Evolutionary conservation across 2,329 filamentous ascomycete genomes (phyloP), one percentile per base, ranked within the genome.

Genomic region (Coniella lustricola): DNA sequence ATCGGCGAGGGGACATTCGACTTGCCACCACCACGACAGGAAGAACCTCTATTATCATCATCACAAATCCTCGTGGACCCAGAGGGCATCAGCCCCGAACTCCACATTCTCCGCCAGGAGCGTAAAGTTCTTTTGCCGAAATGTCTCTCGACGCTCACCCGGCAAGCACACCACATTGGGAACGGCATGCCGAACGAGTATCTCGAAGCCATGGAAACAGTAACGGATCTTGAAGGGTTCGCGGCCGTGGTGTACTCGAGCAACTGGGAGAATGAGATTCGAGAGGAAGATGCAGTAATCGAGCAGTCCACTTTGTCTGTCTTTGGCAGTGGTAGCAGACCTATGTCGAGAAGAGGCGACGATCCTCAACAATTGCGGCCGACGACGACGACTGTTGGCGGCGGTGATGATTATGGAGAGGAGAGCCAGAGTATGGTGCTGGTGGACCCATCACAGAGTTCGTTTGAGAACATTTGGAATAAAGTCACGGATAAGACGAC

Each of bases 141-240:
- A 66, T 84, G 94, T 46, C 74, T 98, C 32, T 94, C 91, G 3
- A 85, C 95, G 5, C 79, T 97, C 59, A 93, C 90, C 34, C 81
- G 89, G 56, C 90, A 98, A 70, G 91, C 91, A 4, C 90, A 95
- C 65, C 77, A 75, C 46, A 95, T 98, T 57, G 91, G 90, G 45
- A 84, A 85, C 59, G 87, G 87, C 57, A 77, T 80, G 67, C 81
- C 76, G 49, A 88, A 79, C 65, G 83, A 77, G 69, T 86, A 86
- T 62, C 72, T 86, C 29, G 76, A 82, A 58, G 80, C 82, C 34
- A 88, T 94, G 75, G 88, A 94, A 66, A 67, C 75, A 46, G 85
- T 90, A 34, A 74, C 77, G 22, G 86, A 90, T 53, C 73, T 94
- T 9, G 85, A 90, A 63, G 87, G 85, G 0, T 94, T 94, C 63